Conservation (phyloP, 805 yeast genomes). For the Lachancea sp. region DNA sequence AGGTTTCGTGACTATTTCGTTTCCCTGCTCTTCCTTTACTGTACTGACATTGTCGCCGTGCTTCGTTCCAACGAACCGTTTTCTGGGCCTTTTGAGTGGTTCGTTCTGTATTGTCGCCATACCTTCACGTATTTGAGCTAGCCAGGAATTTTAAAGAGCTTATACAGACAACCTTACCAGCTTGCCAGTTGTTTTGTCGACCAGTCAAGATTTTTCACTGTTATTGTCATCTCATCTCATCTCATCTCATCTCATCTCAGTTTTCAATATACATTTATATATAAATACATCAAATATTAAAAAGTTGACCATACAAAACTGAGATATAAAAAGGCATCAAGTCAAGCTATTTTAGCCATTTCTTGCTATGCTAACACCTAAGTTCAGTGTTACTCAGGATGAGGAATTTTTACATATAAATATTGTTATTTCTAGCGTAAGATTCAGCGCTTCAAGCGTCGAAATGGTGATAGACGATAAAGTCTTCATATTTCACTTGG, state of each 20-base stretch:
- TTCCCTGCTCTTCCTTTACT: slow-evolving; percentile 19
- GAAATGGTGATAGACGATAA: slow-evolving; percentile 75
- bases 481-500: slow-evolving; percentile 72
- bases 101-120: neutral
- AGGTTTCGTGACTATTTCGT: slow-evolving; percentile 25
- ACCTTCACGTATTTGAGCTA: too few species aligned
- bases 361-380: slow-evolving; percentile 73
- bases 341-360: neutral
- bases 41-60: slow-evolving; percentile 18
- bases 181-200: too few species aligned
- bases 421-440: slow-evolving; percentile 62
- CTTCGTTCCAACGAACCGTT: slow-evolving; percentile 58
- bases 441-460: slow-evolving; percentile 64
- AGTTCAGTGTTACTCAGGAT: slow-evolving; percentile 69
- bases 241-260: neutral
- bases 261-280: too few species aligned
- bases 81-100: slow-evolving; percentile 33
- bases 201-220: neutral
- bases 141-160: too few species aligned
- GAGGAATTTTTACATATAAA: slow-evolving; percentile 59
- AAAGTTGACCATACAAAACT: neutral
- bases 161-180: too few species aligned
- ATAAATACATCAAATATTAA: neutral
- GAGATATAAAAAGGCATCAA: neutral
- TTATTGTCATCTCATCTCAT: neutral